Evolutionary conservation across 805 yeast species (phyloP), one percentile per base, ranked within the genome.

Genomic region (Maudiozyma bulderi): DNA sequence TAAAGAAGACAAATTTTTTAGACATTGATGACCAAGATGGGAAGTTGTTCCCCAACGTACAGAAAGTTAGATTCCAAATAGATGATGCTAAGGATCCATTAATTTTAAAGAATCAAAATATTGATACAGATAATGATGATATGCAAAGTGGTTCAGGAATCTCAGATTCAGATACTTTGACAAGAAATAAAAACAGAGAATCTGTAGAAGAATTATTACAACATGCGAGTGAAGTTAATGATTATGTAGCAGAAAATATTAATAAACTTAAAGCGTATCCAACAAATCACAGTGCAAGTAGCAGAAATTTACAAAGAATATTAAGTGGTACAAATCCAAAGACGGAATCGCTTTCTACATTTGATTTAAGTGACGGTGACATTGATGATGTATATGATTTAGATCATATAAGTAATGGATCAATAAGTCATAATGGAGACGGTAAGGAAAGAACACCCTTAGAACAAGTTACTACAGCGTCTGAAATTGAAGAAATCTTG

Each of bases 321-420:
- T 45, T 50, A 45, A 58, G 59, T 45, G 56, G 57, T 40, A 43
- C 48, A 5, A 51, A 54, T 14, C 50, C 58, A 3, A 42, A 51
- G 8, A 55, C 60, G 1, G 66, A 61, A 8, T 60, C 67, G 1
- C 48, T 56, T 34, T 62, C 67, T 9, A 62, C 62, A 46, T 62
- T 62, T 44, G 60, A 59, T 31, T 50, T 62, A 40, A 61, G 65
- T 46, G 67, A 58, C 14, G 49, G 47, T 34, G 62, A 55, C 20
- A 14, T 38, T 8, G 60, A 54, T 6, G 57, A 52, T 3, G 40
- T 38, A 10, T 50, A 47, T 35, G 35, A 47, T 5, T 37, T 50
- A n/a, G 55, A 52, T 37, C 31, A 40, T 13, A 5, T 30, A 5
- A 35, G 30, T 9, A 40, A 13, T 7, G 44, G 20, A 26, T 37